Base-by-base conservation (phyloP, 345 rosid genomes). In the Citrus reticulata region DNA sequence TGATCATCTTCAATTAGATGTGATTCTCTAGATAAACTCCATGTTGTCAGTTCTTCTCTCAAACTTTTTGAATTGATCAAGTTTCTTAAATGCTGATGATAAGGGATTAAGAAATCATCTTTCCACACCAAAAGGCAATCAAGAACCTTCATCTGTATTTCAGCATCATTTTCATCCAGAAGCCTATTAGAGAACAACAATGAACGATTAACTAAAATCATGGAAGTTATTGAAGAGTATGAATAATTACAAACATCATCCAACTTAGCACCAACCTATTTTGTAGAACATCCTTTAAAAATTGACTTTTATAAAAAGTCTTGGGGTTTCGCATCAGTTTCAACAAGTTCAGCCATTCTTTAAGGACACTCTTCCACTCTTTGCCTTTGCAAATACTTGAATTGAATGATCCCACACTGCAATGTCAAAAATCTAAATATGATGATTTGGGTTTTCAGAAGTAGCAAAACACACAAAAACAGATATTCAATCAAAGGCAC, bases 101-200 rank as follows among this genome's bases (percentile, higher is more conserved):
- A 90, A 25, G 93, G 93, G 62, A 91, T 84, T 81, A 96, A 82
- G 79, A 84, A 91, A 62, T 87, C 91, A 76, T 93, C 93, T 81
- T 90, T 94, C 92, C 94, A 91, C 74, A 86, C 82, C 74, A 91
- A 73, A 77, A 96, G 88, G 85, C 97, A 96, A 77, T 96, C 99
- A 64, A 96, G 93, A 82, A 88, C 97, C 84, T 77, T 85, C 75
- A 81, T 84, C 84, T 96, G 99, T 75, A 88, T 80, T 70, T 94
- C 97, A 83, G 91, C 88, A 86, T 96, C 98, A 85, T 81, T 89
- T 54, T 91, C 98, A 81, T 96, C 98, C 79, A 96, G 81, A 83
- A 96, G 93, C 90, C 99, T 95, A 79, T 30, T 25, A 82, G 66
- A 51, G 70, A 79, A 8, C 67, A 37, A 67, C 59, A 84, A 14